Base-by-base conservation (phyloP, 306 rosid species). In the Prunus padus region DNA sequence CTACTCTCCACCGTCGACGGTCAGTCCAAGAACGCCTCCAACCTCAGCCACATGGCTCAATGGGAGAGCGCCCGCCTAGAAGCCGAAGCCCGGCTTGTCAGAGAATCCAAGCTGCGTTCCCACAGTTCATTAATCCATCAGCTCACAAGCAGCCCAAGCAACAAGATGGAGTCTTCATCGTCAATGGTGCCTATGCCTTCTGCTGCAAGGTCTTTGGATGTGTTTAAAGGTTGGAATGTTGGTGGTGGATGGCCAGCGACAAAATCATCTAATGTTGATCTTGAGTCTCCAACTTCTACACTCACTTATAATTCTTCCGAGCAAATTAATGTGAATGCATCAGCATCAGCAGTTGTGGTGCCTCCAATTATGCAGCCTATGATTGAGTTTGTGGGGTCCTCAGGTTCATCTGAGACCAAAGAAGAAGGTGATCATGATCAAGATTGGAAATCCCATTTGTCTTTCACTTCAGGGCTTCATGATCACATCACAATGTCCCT, bases 11-110 rank as follows among this genome's bases (percentile, higher is more conserved):
- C 87, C 26, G 83, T 30, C 59, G 91, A 87, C 59, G 93, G 92
- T 19, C 94, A 96, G 49, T 82, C 98, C 69, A 96, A 96, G 85
- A 90, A 77, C 71, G 94, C 94, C 1, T 89, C 98, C 50, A 92
- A 90, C 31, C 93, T 96, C 22, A 89, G 96, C 88, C 99, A 96
- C 87, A 96, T 92, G 93, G 98, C 99, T 64, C 99, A 96, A 69
- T 96, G 99, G 99, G 99, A 96, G 51, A 96, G 99, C 76, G 99
- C 99, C 44, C 85, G 99, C 7, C 98, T 96, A 15, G 99, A 96
- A 88, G 99, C 99, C 31, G 99, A 96, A 81, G 98, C 99, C 12
- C 83, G 99, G 52, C 88, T 96, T 8, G 99, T 92, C 11, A 81
- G 99, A 62, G 99, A 96, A 77, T 96, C 99, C 10, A 96, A 85